Conservation (phyloP, 495 filamentous ascomycete genomes). For the Neurospora tetrasperma region DNA sequence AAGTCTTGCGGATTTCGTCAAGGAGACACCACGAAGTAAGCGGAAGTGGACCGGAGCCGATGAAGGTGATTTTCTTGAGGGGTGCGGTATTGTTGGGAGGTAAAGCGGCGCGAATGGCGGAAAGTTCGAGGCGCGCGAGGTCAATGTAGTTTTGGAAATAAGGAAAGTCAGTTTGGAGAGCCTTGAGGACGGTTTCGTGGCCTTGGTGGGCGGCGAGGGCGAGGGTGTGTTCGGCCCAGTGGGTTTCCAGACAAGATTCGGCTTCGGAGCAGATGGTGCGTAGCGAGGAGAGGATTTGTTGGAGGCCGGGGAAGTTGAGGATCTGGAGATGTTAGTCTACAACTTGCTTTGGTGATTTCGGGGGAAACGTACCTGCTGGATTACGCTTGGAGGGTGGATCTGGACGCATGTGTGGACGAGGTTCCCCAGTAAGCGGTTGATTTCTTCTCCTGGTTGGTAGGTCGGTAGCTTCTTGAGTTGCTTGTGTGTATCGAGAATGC, state of each 20-base stretch:
- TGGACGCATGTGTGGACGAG: conserved; percentile 18
- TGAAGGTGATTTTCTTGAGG: conserved; percentile 18
- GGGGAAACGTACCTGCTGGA: conserved; percentile 10
- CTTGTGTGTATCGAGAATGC: conserved; percentile 13
- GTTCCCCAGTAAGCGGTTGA: conserved; percentile 17
- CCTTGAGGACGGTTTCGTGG: conserved; percentile 6
- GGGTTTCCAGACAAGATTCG: conserved; percentile 17
- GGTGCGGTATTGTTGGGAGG: background rate
- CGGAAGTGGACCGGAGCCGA: conserved; percentile 22
- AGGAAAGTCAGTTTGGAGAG: conserved; percentile 13
- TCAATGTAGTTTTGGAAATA: conserved; percentile 25
- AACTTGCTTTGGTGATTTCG: no score
- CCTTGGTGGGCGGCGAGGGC: background rate
- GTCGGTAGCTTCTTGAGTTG: conserved; percentile 12
- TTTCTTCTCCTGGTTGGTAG: conserved; percentile 7
- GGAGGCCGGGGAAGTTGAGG: conserved; percentile 5
- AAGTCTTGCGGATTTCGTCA: background rate
- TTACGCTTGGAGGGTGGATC: conserved; percentile 13
- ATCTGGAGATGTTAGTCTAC: conserved; percentile 6
- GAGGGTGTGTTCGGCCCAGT: conserved; percentile 16
- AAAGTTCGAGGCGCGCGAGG: conserved; percentile 20
- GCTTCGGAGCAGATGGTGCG: conserved; percentile 18
- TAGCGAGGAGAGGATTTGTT: conserved; percentile 13
- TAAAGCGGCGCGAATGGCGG: conserved; percentile 16
- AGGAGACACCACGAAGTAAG: conserved; percentile 23